Evolutionary conservation across 257 asterid species (phyloP), one percentile per base, ranked within the genome.

Genomic region (Prunella vulgaris): DNA sequence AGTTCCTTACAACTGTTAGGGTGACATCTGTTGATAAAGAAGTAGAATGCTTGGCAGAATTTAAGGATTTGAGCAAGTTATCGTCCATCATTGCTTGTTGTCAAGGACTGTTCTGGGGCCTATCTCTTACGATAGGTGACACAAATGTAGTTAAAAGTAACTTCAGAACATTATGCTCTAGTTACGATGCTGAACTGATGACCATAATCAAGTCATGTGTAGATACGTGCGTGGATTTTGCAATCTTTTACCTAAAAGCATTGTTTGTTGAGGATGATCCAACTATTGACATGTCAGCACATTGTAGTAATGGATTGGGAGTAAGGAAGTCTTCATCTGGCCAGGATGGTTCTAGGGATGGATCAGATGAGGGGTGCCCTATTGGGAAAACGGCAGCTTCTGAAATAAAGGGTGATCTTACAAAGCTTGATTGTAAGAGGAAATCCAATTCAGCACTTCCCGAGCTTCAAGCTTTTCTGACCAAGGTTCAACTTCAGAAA

Each of bases 61-160:
- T 57, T 75, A 79, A 66, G 67, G 83, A 81, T 71, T 72, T 84
- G 53, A 83, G 74, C 67, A 82, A 83, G 80, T 74, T 87, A 54
- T 84, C 93, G 56, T 68, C 92, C 33, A 51, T 70, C 10, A 53
- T 84, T 66, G 79, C 97, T 66, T 88, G 94, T 82, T 76, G 74
- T 68, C 92, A 85, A 76, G 97, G 96, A 71, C 78, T 88, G 53
- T 83, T 93, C 58, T 81, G 84, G 86, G 97, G 97, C 22, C 70
- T 90, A 67, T 85, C 89, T 72, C 86, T 85, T 51, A 72, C 85
- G 40, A 63, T 83, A 59, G 83, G 81, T 67, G 78, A 58, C 44
- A 30, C 44, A 71, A 72, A 53, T 54, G 74, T 78, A 46, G 78
- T 8, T 66, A 74, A 68, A 25, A 64, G 74, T 77, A 74, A 74